A percentile compares a stretch with the other conserved stretches of the same genome.
These are phyloP conservation scores for Lepiota brunneoincarnata DNA, from an alignment of 768 basidiomycete species.

Conservation along the genomic window DNA sequence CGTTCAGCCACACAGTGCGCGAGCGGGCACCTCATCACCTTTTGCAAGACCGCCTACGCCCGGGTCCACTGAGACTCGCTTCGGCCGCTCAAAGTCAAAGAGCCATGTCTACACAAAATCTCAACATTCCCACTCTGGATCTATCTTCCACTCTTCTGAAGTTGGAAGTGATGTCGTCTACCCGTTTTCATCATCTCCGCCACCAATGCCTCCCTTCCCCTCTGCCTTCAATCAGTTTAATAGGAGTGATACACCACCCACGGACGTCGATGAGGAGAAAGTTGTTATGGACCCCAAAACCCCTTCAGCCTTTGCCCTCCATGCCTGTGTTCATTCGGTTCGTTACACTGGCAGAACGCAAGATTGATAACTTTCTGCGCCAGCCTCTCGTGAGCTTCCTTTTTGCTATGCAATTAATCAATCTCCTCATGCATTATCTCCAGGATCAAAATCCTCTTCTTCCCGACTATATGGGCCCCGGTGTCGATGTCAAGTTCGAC, in stretches of 20 bases:
- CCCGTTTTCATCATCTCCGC: slow-evolving; percentile 58
- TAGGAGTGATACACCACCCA: slow-evolving; percentile 51
- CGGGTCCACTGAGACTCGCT: slow-evolving; percentile 41
- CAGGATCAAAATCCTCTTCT: slow-evolving; percentile 74
- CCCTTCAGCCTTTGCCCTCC: slow-evolving; percentile 85
- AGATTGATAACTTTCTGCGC: slow-evolving; percentile 73
- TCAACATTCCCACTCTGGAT: slow-evolving; percentile 75
- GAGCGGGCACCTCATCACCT: slow-evolving; percentile 23
- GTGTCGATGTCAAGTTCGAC: slow-evolving; percentile 78
- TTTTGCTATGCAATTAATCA: background rate
- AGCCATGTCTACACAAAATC: slow-evolving; percentile 67
- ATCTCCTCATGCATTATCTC: background rate
- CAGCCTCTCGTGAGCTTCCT: slow-evolving; percentile 57
- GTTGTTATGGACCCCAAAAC: slow-evolving; percentile 71
- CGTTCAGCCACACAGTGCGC: slow-evolving; percentile 33
- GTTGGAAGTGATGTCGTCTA: slow-evolving; percentile 67
- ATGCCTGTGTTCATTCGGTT: slow-evolving; percentile 88
- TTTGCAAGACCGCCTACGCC: slow-evolving; percentile 63
- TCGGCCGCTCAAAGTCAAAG: slow-evolving; percentile 41
- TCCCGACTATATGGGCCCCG: slow-evolving; percentile 63
- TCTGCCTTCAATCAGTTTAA: slow-evolving; percentile 46
- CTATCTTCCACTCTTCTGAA: slow-evolving; percentile 69
- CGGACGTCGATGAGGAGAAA: slow-evolving; percentile 66
- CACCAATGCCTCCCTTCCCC: slow-evolving; percentile 79
- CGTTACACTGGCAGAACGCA: slow-evolving; percentile 73